Evolutionary conservation across 2,329 filamentous ascomycete species (phyloP).

Genomic region (Nectriaceae sp.): DNA sequence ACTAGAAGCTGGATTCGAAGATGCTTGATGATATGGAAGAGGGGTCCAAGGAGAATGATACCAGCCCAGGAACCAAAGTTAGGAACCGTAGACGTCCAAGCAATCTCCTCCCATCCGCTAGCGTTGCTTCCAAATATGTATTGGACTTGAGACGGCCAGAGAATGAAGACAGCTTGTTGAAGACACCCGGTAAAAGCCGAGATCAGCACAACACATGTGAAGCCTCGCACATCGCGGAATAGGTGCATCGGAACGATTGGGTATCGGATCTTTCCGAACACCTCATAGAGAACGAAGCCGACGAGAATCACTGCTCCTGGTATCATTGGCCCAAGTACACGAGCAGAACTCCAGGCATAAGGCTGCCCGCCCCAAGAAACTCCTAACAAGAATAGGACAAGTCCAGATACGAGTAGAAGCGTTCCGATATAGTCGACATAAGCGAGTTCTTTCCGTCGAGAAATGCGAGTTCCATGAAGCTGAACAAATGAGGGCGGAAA

Average conservation of each 20-base stretch:
- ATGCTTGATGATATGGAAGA: slow-evolving; percentile 26
- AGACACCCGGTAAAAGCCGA: slow-evolving; percentile 27
- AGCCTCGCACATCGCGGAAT: slow-evolving; percentile 35
- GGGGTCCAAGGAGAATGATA: slow-evolving; percentile 28
- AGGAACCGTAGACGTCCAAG: slow-evolving; percentile 31
- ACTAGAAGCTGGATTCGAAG: slow-evolving; percentile 17
- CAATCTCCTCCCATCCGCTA: slow-evolving; percentile 25
- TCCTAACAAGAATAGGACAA: slow-evolving; percentile 30
- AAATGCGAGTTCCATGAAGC: slow-evolving; percentile 17
- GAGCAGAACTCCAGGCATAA: slow-evolving; percentile 20
- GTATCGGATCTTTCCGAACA: slow-evolving; percentile 20
- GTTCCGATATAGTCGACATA: slow-evolving; percentile 29
- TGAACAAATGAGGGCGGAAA: slow-evolving; percentile 22
- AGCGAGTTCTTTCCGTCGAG: slow-evolving; percentile 12
- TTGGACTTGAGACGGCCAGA: slow-evolving; percentile 33
- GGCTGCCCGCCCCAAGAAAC: slow-evolving; percentile 28
- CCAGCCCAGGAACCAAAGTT: slow-evolving; percentile 32
- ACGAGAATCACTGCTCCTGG: slow-evolving; percentile 24
- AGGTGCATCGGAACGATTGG: slow-evolving; percentile 33
- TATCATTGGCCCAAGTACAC: slow-evolving; percentile 28
- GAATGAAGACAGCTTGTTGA: slow-evolving; percentile 30
- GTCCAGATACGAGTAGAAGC: slow-evolving; percentile 27
- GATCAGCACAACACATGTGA: slow-evolving; percentile 30
- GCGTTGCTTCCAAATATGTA: slow-evolving; percentile 15
- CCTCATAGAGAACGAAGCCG: slow-evolving; percentile 16